Percentiles rank a stretch among this genome's conserved stretches.
Conservation (phyloP, 2,329 filamentous ascomycete genomes). For the Fusarium succisae region DNA sequence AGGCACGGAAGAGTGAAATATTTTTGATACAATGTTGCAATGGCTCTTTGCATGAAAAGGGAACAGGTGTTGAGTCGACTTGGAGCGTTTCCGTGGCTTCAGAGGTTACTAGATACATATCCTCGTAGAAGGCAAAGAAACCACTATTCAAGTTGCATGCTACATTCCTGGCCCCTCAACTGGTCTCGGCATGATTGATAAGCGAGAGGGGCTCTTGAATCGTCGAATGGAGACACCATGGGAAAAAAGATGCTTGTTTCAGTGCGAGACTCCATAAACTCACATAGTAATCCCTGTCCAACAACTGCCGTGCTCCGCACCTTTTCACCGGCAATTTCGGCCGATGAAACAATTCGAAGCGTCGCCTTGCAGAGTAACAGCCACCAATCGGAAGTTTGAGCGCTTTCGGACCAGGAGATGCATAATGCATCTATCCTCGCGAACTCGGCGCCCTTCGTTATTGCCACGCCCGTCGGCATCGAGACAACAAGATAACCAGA, state of each 20-base stretch:
- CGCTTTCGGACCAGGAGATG: neutral
- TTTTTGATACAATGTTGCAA: no score
- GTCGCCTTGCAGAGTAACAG: neutral
- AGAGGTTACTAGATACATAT: neutral
- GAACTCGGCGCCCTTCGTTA: neutral
- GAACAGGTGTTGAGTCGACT: neutral
- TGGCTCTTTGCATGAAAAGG: accelerated
- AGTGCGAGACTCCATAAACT: neutral
- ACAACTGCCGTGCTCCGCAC: neutral
- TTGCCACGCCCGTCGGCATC: neutral
- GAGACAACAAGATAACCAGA: neutral
- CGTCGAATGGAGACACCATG: neutral
- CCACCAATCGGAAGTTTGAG: neutral
- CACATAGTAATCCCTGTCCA: neutral
- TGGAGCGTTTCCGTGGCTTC: neutral
- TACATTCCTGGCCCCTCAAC: neutral
- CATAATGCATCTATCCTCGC: neutral
- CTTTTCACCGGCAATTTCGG: neutral
- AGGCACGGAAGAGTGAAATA: no score
- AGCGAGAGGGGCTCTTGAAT: neutral
- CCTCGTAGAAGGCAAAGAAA: neutral
- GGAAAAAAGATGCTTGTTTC: neutral
- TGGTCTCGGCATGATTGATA: neutral
- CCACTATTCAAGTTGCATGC: neutral
- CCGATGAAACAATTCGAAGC: neutral